Base-by-base conservation (phyloP, 208 protist species). In the Wallacemonas sp. region DNA sequence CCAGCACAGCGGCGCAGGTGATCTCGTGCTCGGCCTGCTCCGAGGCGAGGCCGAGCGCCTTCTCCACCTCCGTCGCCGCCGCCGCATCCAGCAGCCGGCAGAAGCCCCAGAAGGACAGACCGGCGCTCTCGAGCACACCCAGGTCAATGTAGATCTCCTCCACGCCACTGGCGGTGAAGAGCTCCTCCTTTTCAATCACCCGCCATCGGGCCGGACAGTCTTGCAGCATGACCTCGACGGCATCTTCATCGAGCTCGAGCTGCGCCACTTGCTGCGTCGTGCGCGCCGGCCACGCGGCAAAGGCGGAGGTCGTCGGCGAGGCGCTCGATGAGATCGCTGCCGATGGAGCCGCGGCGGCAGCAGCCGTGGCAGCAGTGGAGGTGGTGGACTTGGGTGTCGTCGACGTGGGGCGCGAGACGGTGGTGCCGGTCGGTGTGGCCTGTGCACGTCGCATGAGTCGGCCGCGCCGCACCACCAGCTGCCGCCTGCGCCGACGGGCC, bases 111-210 rank as follows among this genome's bases (percentile, higher is more conserved):
- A 89, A 89, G 29, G 74, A 72, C 32, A 87, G 44, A n/a, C 80
- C 75, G 49, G 83, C 87, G 20, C 76, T 79, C 57, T 89, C 81
- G 22, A 70, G 48, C 41, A 87, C 78, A 31, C 64, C 73, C 20
- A 92, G 74, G 49, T 79, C 74, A 1, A 81, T 23, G 62, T 89
- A 89, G 22, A 87, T 48, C 65, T 85, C 86, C 76, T 89, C 81
- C 41, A 88, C 61, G 12, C 75, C 76, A 5, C 74, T 63, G 1
- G 81, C 65, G 12, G 74, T 85, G 63, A 79, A 69, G 57, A 67
- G 74, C 26, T 77, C 73, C 31, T 42, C 45, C 18, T 38, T 39
- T 26, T 28, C 61, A 28, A 45, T 4, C 3, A 7, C 10, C 3
- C 8, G 5, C 22, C 45, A 57, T 3, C 31, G 33, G 4, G 33